Base-by-base conservation (phyloP, 345 rosid species). In the Citrus mangshanensis region DNA sequence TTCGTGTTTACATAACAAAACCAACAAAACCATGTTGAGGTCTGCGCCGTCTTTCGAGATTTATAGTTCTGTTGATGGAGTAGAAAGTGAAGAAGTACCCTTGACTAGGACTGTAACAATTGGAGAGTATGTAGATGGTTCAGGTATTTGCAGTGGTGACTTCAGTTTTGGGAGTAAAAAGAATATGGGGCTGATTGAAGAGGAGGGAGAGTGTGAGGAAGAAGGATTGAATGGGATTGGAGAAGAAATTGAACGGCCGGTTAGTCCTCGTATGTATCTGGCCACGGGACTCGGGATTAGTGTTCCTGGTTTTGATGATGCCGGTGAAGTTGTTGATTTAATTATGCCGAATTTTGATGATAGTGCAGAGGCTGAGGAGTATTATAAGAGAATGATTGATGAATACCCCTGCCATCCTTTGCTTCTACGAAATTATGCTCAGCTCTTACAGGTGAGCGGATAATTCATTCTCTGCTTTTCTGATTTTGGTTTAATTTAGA, bases 391-490 rank as follows among this genome's bases (percentile, higher is more conserved):
- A 70, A 89, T 88, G 93, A 80, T 95, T 40, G 88, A 91, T 78
- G 91, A 91, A 77, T 89, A 86, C 78, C 96, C 98, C 21, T 81
- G 83, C 66, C 90, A 95, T 79, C 95, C 97, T 83, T 59, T 90
- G 84, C 84, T 91, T 71, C 92, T 93, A 67, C 83, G 86, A 51
- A 88, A 85, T 82, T 95, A 93, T 85, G 97, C 93, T 35, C 89
- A 83, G 77, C 82, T 91, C 83, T 88, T 95, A 80, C 92, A 90
- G 95, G 98, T 89, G 1, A 40, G 76, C 24, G 70, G 72, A 68
- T 28, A 9, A 28, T 30, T n/a, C 4, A 49, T 62, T 62, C 62
- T 24, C 35, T 63, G 22, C 1, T 30, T 72, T 42, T 78, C 25
- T 70, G 25, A 79, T 28, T 60, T 22, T 72, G 42, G 22, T 73